phyloP scores from a whole-genome alignment of 78 protist species.

The Bigelowiella natans region DNA sequence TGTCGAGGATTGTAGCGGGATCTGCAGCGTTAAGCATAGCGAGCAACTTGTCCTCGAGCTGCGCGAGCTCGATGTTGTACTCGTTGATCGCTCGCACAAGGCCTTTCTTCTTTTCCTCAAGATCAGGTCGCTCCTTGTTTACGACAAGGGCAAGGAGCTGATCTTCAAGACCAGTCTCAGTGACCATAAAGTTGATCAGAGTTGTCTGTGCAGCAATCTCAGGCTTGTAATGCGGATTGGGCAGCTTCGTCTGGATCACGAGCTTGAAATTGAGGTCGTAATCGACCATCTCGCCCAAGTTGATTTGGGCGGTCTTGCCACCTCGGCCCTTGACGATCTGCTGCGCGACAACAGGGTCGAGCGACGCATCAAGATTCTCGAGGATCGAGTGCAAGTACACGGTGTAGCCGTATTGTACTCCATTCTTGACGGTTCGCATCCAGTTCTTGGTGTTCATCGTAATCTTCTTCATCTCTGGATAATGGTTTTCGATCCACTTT shows the following conservation, averaged over 20 bases:
- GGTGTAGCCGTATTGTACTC: conserved; percentile 29
- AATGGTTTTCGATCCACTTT: conserved; percentile 24
- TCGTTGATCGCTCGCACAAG: conserved; percentile 55
- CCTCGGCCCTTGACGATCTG: not conserved
- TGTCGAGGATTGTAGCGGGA: conserved; percentile 59
- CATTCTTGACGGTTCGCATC: not conserved
- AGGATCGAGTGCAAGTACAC: conserved; percentile 47
- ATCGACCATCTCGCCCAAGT: not conserved
- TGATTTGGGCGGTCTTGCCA: not conserved
- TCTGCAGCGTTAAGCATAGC: conserved; percentile 39
- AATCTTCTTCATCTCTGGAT: conserved; percentile 31
- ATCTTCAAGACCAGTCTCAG: conserved; percentile 77
- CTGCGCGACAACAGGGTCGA: conserved; percentile 47
- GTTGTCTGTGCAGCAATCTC: conserved; percentile 76
- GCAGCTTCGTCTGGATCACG: conserved; percentile 64
- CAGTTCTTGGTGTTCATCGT: conserved; percentile 14
- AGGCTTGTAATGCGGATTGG: conserved; percentile 79
- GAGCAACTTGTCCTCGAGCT: conserved; percentile 57
- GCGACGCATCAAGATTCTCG: conserved; percentile 45
- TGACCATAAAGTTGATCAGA: conserved; percentile 75
- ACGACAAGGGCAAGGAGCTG: conserved; percentile 79
- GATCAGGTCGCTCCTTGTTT: conserved; percentile 65
- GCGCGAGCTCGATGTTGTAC: conserved; percentile 38
- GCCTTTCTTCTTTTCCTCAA: conserved; percentile 39
- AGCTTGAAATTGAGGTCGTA: conserved; percentile 48